These are phyloP conservation scores for Naganishia vaughanmartiniae DNA, from an alignment of 768 basidiomycete species.

Conservation along the genomic window DNA sequence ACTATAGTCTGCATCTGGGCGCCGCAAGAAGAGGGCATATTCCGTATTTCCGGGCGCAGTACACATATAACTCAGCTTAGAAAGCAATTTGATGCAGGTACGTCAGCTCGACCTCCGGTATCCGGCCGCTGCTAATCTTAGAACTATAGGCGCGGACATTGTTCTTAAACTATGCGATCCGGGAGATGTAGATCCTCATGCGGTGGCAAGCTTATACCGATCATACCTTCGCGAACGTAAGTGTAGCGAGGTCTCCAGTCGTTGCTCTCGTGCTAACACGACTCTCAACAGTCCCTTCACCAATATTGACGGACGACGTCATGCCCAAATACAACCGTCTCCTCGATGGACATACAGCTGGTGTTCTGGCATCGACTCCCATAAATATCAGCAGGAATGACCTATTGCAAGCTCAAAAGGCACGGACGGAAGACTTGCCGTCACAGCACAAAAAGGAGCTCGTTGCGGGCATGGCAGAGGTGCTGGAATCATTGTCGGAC, in stretches of 20 bases:
- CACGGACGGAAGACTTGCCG: constrained; percentile 28
- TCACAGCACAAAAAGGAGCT: constrained; percentile 39
- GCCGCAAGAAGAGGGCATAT: constrained; percentile 51
- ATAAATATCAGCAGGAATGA: constrained; percentile 25
- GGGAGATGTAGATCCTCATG: constrained; percentile 88
- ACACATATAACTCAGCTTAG: constrained; percentile 74
- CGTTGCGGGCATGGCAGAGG: constrained; percentile 54
- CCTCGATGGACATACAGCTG: constrained; percentile 3
- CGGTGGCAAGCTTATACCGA: constrained; percentile 88
- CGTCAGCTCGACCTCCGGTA: constrained; percentile 31
- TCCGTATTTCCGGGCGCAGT: constrained; percentile 76
- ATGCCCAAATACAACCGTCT: constrained; percentile 41
- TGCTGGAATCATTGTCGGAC: constrained; percentile 30
- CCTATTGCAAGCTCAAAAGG: constrained; percentile 18
- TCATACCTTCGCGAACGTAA: constrained; percentile 86
- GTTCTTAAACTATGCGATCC: constrained; percentile 74
- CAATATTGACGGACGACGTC: constrained; percentile 65
- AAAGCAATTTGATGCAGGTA: constrained; percentile 76
- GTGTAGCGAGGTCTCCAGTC: constrained; percentile 47
- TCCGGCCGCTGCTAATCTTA: constrained; percentile 4
- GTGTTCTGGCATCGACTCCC: constrained; percentile 33
- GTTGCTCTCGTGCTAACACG: background rate
- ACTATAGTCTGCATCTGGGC: constrained; percentile 46
- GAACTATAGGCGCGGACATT: constrained; percentile 70
- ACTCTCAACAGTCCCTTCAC: constrained; percentile 70